Conservation (phyloP, 2,329 filamentous ascomycete species). For the Cytospora schulzeri region DNA sequence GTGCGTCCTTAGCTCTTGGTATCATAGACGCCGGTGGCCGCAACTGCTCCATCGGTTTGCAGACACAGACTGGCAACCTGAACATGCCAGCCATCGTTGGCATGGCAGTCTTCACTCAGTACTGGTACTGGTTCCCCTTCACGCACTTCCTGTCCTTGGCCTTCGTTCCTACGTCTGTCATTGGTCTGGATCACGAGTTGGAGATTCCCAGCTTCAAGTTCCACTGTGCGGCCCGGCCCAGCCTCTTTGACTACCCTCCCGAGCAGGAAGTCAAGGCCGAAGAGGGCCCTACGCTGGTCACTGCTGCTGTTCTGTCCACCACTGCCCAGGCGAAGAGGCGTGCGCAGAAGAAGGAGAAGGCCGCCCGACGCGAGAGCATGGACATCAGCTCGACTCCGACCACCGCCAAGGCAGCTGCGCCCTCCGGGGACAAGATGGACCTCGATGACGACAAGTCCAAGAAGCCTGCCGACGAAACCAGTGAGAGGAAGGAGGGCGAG, state of each 20-base stretch:
- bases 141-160: slow-evolving; percentile 95
- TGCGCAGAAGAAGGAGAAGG: slow-evolving; percentile 90
- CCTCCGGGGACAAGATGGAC: slow-evolving; percentile 83
- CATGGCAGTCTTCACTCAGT: slow-evolving; percentile 97
- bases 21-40: slow-evolving; percentile 98
- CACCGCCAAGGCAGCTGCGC: slow-evolving; percentile 60
- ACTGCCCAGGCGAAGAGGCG: slow-evolving; percentile 96
- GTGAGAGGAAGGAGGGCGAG: slow-evolving; percentile 64
- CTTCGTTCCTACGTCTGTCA: slow-evolving; percentile 95
- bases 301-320: slow-evolving; percentile 92
- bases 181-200: slow-evolving; percentile 89
- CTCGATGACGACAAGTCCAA: slow-evolving; percentile 66
- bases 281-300: slow-evolving; percentile 89
- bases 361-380: slow-evolving; percentile 90
- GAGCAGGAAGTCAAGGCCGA: slow-evolving; percentile 95
- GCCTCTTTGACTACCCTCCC: slow-evolving; percentile 95
- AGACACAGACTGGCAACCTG: slow-evolving; percentile 96
- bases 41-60: slow-evolving; percentile 96
- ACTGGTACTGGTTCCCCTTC: slow-evolving; percentile 99
- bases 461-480: slow-evolving; percentile 50
- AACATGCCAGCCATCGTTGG: slow-evolving; percentile 99
- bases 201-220: slow-evolving; percentile 95
- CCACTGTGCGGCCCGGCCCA: slow-evolving; percentile 90
- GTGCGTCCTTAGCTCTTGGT: slow-evolving; percentile 87
- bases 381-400: slow-evolving; percentile 82